Percentiles rank a stretch among this genome's conserved stretches.
These are phyloP conservation scores for Limtongozyma cylindracea DNA, from an alignment of 805 yeast genomes.

Conservation along the genomic window DNA sequence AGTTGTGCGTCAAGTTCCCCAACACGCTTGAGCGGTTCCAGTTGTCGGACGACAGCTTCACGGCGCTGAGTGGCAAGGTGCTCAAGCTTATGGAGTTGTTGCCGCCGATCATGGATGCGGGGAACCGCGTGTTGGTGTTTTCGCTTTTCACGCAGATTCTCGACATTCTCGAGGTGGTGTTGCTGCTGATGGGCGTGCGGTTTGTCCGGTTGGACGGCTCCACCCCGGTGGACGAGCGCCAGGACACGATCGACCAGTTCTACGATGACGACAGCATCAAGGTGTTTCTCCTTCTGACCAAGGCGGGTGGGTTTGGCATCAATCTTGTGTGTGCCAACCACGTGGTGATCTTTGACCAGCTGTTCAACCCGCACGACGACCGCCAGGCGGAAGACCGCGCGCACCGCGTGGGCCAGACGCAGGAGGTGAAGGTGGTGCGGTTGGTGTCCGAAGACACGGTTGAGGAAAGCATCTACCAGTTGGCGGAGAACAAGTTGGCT, in stretches of 20 bases:
- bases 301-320: slow-evolving; percentile 98
- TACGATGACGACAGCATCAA: slow-evolving; percentile 66
- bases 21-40: slow-evolving; percentile 26
- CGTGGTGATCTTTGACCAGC: slow-evolving; percentile 78
- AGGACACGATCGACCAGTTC: slow-evolving; percentile 72
- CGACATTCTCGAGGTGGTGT: slow-evolving; percentile 62
- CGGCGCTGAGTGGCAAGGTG: slow-evolving; percentile 60
- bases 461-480: slow-evolving; percentile 67
- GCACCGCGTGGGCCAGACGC: slow-evolving; percentile 86
- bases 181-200: slow-evolving; percentile 35
- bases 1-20: slow-evolving; percentile 50
- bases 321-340: slow-evolving; percentile 87
- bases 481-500: slow-evolving; percentile 81
- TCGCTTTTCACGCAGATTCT: slow-evolving; percentile 84
- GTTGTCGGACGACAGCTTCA: slow-evolving; percentile 31
- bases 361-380: slow-evolving; percentile 96
- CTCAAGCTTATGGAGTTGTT: slow-evolving; percentile 26
- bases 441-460: slow-evolving; percentile 52
- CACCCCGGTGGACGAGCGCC: slow-evolving; percentile 83
- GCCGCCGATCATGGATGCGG: slow-evolving; percentile 23
- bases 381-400: slow-evolving; percentile 98
- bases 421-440: slow-evolving; percentile 58
- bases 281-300: slow-evolving; percentile 72
- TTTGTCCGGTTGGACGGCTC: slow-evolving; percentile 82
- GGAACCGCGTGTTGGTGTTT: slow-evolving; percentile 54